These are phyloP conservation scores for Eimeria necatrix DNA, from an alignment of 169 alveolate species.

Conservation along the genomic window DNA sequence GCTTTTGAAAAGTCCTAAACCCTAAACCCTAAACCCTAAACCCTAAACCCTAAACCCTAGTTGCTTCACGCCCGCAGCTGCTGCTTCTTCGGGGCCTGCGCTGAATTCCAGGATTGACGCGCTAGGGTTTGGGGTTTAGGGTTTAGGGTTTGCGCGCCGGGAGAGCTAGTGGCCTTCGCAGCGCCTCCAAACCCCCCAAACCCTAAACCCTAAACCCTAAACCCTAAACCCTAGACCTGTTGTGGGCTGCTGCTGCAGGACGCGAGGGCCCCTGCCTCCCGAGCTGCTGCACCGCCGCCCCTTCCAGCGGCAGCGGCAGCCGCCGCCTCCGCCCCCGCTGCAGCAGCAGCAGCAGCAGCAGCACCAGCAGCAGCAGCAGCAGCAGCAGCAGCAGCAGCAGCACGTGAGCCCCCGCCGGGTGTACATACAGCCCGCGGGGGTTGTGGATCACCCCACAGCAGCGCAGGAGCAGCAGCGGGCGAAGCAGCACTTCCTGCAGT, in stretches of 20 bases:
- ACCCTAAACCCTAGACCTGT: neutral
- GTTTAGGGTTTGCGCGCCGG: too few relatives aligned
- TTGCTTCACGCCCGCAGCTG: too few relatives aligned
- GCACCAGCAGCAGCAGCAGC: slow-evolving; percentile 52
- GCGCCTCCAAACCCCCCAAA: neutral
- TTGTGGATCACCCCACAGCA: neutral
- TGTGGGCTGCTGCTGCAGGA: slow-evolving; percentile 5
- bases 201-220: neutral
- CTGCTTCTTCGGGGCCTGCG: too few relatives aligned
- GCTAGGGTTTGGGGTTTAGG: too few relatives aligned
- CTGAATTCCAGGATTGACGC: too few relatives aligned
- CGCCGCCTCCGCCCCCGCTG: slow-evolving; percentile 35
- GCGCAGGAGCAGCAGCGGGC: slow-evolving; percentile 43
- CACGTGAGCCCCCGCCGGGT: slow-evolving; percentile 46
- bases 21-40: neutral
- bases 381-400: slow-evolving; percentile 29
- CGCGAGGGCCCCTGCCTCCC: slow-evolving; percentile 63
- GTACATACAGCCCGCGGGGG: slow-evolving; percentile 37
- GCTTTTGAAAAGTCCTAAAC: too few relatives aligned
- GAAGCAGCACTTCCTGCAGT: slow-evolving; percentile 3
- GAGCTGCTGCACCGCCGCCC: slow-evolving; percentile 22
- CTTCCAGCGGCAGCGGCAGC: slow-evolving; percentile 32
- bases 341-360: slow-evolving; percentile 45
- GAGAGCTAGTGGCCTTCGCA: too few relatives aligned
- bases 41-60: neutral